Conservation (phyloP, 1,139 yeast species). For the Blastobotrys buckinghamii region DNA sequence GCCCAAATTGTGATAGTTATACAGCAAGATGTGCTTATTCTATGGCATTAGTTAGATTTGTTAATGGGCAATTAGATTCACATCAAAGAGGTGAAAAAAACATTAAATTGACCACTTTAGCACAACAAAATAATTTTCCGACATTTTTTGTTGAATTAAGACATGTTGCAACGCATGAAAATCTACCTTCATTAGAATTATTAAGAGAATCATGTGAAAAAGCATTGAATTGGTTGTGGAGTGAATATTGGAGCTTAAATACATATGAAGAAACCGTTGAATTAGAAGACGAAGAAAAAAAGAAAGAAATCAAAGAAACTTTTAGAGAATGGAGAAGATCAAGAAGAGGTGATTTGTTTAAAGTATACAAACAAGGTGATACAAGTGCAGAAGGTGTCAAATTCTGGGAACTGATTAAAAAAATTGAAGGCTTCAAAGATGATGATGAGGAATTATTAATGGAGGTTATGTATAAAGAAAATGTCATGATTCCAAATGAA, state of each 20-base stretch:
- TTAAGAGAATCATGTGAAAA: slow-evolving; percentile 51
- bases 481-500: slow-evolving; percentile 28
- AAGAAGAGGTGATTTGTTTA: slow-evolving; percentile 43
- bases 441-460: slow-evolving; percentile 21
- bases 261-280: slow-evolving; percentile 28
- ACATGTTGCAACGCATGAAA: slow-evolving; percentile 90
- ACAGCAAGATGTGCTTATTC: slow-evolving; percentile 51
- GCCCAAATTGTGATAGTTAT: slow-evolving; percentile 27
- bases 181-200: slow-evolving; percentile 63
- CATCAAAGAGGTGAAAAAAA: slow-evolving; percentile 76
- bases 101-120: slow-evolving; percentile 70
- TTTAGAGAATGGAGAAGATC: slow-evolving; percentile 37
- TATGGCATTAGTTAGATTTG: slow-evolving; percentile 79
- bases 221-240: slow-evolving; percentile 73
- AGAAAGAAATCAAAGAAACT: slow-evolving; percentile 27
- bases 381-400: slow-evolving; percentile 19
- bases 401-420: slow-evolving; percentile 18
- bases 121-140: slow-evolving; percentile 65
- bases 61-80: slow-evolving; percentile 87
- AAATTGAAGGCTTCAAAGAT: slow-evolving; percentile 13
- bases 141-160: slow-evolving; percentile 82
- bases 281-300: slow-evolving; percentile 14
- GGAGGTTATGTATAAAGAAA: slow-evolving; percentile 25
- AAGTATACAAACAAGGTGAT: slow-evolving; percentile 25
- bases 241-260: slow-evolving; percentile 63